Conservation (phyloP, 805 yeast species). For the Pichia cabralensis region DNA sequence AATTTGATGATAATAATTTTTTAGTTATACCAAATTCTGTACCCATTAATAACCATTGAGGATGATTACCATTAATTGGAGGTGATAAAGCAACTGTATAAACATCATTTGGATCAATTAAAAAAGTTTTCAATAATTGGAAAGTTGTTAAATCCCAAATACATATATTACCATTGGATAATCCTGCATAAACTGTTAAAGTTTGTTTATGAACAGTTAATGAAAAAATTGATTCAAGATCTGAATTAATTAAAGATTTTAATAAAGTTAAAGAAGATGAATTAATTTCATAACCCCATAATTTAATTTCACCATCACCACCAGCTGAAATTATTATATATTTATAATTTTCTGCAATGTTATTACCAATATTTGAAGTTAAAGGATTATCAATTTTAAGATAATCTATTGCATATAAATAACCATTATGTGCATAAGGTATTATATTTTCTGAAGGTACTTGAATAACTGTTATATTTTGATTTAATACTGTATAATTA, state of each 20-base stretch:
- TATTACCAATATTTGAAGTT: slow-evolving; percentile 15
- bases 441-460: slow-evolving; percentile 57
- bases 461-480: slow-evolving; percentile 40
- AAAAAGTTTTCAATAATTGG: slow-evolving; percentile 46
- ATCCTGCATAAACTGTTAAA: slow-evolving; percentile 75
- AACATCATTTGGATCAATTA: slow-evolving; percentile 38
- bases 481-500: slow-evolving; percentile 17
- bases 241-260: slow-evolving; percentile 43
- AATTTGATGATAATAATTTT: slow-evolving; percentile 1
- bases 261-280: slow-evolving; percentile 15
- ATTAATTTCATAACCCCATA: slow-evolving; percentile 49
- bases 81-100: slow-evolving; percentile 45
- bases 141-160: slow-evolving; percentile 82
- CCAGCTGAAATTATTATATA: slow-evolving; percentile 60
- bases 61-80: slow-evolving; percentile 22
- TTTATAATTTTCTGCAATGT: slow-evolving; percentile 19
- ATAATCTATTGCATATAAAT: slow-evolving; percentile 59
- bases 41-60: slow-evolving; percentile 41
- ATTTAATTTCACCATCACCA: slow-evolving; percentile 81
- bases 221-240: slow-evolving; percentile 54
- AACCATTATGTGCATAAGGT: slow-evolving; percentile 86
- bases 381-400: slow-evolving; percentile 17
- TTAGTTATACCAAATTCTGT: slow-evolving; percentile 27
- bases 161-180: slow-evolving; percentile 62
- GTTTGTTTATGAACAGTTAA: slow-evolving; percentile 41